Percentiles rank a stretch among this genome's conserved stretches.
Conservation (phyloP, 768 basidiomycete genomes). For the Psilocybe subaeruginosa region DNA sequence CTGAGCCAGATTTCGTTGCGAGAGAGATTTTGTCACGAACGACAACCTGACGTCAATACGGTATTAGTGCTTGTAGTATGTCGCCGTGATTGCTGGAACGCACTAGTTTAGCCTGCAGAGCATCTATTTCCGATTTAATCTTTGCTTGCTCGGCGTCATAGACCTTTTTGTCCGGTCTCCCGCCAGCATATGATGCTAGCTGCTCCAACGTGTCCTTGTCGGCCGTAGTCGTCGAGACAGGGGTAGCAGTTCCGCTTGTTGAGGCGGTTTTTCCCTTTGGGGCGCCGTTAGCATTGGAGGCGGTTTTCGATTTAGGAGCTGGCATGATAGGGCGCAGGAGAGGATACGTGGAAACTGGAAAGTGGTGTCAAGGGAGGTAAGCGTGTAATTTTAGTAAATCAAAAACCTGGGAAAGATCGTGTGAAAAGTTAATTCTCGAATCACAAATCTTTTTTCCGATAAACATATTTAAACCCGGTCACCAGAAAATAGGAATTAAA, state of each 20-base stretch:
- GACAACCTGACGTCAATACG: slow-evolving; percentile 47
- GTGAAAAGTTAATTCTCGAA: slow-evolving; percentile 7
- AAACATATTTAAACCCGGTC: not conserved
- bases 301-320: slow-evolving; percentile 59
- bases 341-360: slow-evolving; percentile 25
- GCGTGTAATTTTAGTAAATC: slow-evolving; percentile 25
- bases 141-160: slow-evolving; percentile 86
- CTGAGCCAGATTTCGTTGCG: slow-evolving; percentile 60
- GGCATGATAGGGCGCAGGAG: slow-evolving; percentile 34
- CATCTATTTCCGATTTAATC: slow-evolving; percentile 84
- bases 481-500: not conserved
- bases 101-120: slow-evolving; percentile 78
- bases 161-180: slow-evolving; percentile 83
- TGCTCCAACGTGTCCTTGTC: slow-evolving; percentile 49
- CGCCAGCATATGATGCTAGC: slow-evolving; percentile 38
- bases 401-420: slow-evolving; percentile 26
- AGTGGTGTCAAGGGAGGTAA: slow-evolving; percentile 18
- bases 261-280: slow-evolving; percentile 47
- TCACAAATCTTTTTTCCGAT: not conserved
- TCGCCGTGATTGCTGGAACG: slow-evolving; percentile 32
- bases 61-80: slow-evolving; percentile 10
- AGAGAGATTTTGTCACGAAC: slow-evolving; percentile 78
- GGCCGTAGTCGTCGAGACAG: slow-evolving; percentile 40
- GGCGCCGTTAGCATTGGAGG: slow-evolving; percentile 42
- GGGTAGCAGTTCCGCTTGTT: slow-evolving; percentile 50